Percentiles rank a stretch among this genome's conserved stretches.
phyloP scores from a whole-genome alignment of 805 yeast genomes.

The Metschnikowia amazonensis region DNA sequence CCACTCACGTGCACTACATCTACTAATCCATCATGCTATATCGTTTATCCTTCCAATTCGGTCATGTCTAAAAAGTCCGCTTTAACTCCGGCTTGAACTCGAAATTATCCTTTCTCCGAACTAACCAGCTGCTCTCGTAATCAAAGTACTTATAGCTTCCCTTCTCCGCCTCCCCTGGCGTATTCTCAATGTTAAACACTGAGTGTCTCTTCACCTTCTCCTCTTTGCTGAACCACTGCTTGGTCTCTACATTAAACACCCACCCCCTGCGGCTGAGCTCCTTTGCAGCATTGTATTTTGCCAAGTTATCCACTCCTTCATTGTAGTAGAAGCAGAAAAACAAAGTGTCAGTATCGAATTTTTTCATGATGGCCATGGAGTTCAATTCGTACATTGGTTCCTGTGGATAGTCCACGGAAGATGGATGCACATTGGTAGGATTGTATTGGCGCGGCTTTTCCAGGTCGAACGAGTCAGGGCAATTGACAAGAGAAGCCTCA shows the following conservation, averaged over 20 bases:
- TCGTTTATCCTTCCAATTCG: too few relatives aligned
- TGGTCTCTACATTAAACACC: conserved; percentile 66
- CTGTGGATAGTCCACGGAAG: conserved; percentile 85
- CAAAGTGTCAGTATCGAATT: conserved; percentile 80
- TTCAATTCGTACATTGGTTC: conserved; percentile 70
- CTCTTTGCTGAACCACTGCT: conserved; percentile 78
- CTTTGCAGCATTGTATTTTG: conserved; percentile 59
- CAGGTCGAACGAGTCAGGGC: conserved; percentile 92
- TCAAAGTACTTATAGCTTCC: conserved; percentile 77
- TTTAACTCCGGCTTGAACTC: conserved; percentile 29
- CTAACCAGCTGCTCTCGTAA: conserved; percentile 58
- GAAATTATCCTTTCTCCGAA: conserved; percentile 41
- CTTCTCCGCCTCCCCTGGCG: conserved; percentile 39
- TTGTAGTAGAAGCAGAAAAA: conserved; percentile 90
- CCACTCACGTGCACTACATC: not conserved
- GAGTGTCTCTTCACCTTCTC: conserved; percentile 44
- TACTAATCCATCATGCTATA: not conserved
- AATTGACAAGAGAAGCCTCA: conserved; percentile 76
- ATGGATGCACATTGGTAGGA: conserved; percentile 82
- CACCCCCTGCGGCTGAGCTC: conserved; percentile 80
- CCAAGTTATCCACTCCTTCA: conserved; percentile 32
- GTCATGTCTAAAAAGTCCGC: conserved; percentile 26
- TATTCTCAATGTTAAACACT: conserved; percentile 16
- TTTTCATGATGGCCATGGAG: conserved; percentile 56
- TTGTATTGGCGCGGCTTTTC: conserved; percentile 76